These are phyloP conservation scores for Malus orientalis DNA, from an alignment of 306 rosid genomes.

Conservation along the genomic window DNA sequence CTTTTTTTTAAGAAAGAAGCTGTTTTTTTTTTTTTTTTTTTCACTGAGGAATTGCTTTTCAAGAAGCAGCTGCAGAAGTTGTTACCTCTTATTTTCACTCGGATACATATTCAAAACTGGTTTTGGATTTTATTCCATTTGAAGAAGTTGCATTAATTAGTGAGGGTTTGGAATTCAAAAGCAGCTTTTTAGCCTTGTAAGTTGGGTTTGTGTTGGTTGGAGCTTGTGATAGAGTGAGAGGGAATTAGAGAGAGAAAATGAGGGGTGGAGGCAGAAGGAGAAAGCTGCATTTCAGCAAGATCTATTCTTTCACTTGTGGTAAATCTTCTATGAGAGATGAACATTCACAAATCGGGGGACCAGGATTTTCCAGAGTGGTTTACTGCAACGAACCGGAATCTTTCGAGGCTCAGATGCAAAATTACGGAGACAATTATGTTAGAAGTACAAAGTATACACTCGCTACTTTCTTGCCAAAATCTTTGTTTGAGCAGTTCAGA, in stretches of 20 bases:
- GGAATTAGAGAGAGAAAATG: constrained; percentile 22
- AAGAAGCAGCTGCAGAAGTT: not conserved
- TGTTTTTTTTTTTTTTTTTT: not conserved
- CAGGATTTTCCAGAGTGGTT: constrained; percentile 76
- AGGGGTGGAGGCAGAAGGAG: constrained; percentile 47
- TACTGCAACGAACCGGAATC: constrained; percentile 60
- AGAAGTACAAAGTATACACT: constrained; percentile 71
- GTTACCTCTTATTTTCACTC: not conserved
- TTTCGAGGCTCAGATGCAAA: constrained; percentile 41
- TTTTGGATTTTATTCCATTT: not conserved
- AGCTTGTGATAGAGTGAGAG: not conserved
- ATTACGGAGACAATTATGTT: constrained; percentile 57
- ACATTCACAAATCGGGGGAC: constrained; percentile 66
- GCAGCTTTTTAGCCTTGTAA: not conserved
- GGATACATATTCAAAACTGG: not conserved
- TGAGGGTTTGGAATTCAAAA: not conserved
- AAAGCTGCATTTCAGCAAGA: constrained; percentile 68
- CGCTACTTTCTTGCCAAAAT: constrained; percentile 81
- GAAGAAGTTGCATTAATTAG: constrained; percentile 10
- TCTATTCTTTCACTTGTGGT: constrained; percentile 73
- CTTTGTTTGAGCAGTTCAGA: constrained; percentile 96
- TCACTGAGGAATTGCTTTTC: constrained; percentile 2
- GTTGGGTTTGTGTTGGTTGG: constrained; percentile 1
- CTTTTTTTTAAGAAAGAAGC: not conserved
- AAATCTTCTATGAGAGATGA: constrained; percentile 50